These are phyloP conservation scores for Cladosporium sp. DNA, from an alignment of 2,329 filamentous ascomycete genomes.

Conservation along the genomic window DNA sequence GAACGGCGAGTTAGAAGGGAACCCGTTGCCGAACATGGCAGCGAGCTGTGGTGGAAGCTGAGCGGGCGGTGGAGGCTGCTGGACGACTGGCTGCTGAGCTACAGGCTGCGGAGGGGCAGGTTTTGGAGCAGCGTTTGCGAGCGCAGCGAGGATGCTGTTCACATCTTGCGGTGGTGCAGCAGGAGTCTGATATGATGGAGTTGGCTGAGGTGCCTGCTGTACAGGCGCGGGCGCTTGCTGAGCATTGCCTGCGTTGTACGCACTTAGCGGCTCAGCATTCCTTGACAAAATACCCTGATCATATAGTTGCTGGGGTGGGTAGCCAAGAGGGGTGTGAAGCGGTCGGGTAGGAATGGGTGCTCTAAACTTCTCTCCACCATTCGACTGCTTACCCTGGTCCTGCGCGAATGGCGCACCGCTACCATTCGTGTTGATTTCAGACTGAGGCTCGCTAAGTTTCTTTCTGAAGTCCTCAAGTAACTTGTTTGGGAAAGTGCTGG, in stretches of 20 bases:
- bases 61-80: slow-evolving; percentile 15
- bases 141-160: slow-evolving; percentile 32
- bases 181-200: slow-evolving; percentile 15
- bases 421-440: slow-evolving; percentile 14
- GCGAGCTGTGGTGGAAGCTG: slow-evolving; percentile 18
- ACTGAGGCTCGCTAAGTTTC: slow-evolving; percentile 36
- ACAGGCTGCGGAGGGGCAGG: slow-evolving; percentile 21
- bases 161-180: slow-evolving; percentile 28
- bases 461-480: slow-evolving; percentile 82
- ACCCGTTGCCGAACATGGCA: slow-evolving; percentile 15
- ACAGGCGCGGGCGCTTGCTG: slow-evolving; percentile 14
- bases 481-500: slow-evolving; percentile 76
- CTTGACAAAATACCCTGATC: slow-evolving; percentile 27
- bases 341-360: slow-evolving; percentile 29
- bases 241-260: slow-evolving; percentile 4
- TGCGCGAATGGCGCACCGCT: slow-evolving; percentile 15
- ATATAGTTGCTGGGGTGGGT: slow-evolving; percentile 28
- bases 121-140: slow-evolving; percentile 26
- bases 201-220: slow-evolving; percentile 15
- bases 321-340: slow-evolving; percentile 26
- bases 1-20: not conserved
- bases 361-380: slow-evolving; percentile 26
- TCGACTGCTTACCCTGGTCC: slow-evolving; percentile 15
- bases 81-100: slow-evolving; percentile 17
- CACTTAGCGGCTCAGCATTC: slow-evolving; percentile 13